Conservation (phyloP, 306 rosid genomes). For the Ormosia semicastrata region DNA sequence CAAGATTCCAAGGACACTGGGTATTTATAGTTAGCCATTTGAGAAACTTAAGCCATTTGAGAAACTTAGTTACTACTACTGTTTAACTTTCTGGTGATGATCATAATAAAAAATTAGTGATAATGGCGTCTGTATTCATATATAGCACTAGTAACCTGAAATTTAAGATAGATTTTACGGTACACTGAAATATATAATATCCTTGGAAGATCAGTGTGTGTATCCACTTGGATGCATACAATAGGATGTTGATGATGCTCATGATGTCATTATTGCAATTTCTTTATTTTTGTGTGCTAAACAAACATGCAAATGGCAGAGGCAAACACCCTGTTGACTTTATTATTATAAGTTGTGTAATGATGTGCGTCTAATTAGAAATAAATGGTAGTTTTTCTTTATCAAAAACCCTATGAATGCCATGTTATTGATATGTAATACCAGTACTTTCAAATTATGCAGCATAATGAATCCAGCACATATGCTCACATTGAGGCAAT, state of each 20-base stretch:
- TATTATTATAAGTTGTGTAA: not conserved
- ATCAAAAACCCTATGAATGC: not conserved
- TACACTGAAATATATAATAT: not conserved
- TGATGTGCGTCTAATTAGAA: not conserved
- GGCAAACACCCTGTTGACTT: not conserved
- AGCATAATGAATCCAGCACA: slow-evolving; percentile 96
- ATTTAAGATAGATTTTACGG: not conserved
- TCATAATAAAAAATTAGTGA: not conserved
- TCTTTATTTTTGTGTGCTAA: not conserved
- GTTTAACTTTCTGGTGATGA: not conserved
- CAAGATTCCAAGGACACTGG: not conserved
- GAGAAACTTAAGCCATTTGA: no score
- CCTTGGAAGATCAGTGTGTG: not conserved
- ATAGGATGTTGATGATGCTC: not conserved
- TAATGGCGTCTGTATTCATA: not conserved
- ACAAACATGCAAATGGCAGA: not conserved
- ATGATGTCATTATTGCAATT: not conserved
- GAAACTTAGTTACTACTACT: not conserved
- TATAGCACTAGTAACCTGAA: not conserved
- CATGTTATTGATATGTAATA: not conserved
- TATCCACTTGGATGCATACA: not conserved
- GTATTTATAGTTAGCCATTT: not conserved
- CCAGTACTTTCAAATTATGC: slow-evolving; percentile 28
- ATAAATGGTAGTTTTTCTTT: not conserved
- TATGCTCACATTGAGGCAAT: slow-evolving; percentile 96